Conservation (phyloP, 2,329 filamentous ascomycete genomes). For the Tolypocladium guangdongense region DNA sequence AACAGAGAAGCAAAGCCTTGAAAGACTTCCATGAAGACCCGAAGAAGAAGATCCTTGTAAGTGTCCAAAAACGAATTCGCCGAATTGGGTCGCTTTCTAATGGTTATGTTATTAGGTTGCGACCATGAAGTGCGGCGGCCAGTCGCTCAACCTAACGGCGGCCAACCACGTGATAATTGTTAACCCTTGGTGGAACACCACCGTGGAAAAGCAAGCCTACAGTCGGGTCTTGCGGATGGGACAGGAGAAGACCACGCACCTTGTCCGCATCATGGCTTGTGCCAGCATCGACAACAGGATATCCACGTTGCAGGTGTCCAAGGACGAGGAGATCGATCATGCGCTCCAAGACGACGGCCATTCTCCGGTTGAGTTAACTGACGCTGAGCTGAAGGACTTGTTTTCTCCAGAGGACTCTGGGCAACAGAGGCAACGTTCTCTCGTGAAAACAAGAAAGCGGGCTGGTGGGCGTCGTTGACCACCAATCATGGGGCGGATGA, state of each 20-base stretch:
- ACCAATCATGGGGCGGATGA: too few species aligned
- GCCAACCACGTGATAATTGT: slow-evolving; percentile 43
- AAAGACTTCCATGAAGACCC: slow-evolving; percentile 9
- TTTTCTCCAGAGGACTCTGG: background rate
- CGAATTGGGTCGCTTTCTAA: too few species aligned
- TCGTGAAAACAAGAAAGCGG: too few species aligned
- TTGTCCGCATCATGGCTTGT: slow-evolving; percentile 44
- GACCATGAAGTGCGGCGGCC: slow-evolving; percentile 22
- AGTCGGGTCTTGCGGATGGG: slow-evolving; percentile 53
- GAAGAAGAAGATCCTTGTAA: slow-evolving; percentile 21
- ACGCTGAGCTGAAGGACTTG: background rate
- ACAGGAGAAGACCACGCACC: slow-evolving; percentile 47
- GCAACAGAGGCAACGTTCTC: too few species aligned
- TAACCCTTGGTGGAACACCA: slow-evolving; percentile 52
- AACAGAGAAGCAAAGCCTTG: slow-evolving; percentile 10
- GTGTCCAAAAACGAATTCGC: too few species aligned
- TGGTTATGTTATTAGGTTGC: too few species aligned
- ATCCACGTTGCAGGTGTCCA: slow-evolving; percentile 41
- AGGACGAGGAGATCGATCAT: slow-evolving; percentile 33
- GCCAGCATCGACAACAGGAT: slow-evolving; percentile 49
- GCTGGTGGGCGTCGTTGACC: too few species aligned
- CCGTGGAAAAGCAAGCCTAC: slow-evolving; percentile 50
- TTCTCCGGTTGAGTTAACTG: background rate
- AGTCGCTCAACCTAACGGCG: slow-evolving; percentile 27
- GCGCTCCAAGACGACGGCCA: slow-evolving; percentile 19